A percentile compares a stretch with the other conserved stretches of the same genome.
phyloP scores from a whole-genome alignment of 2,329 filamentous ascomycete species.

The Fusarium coffeatum region DNA sequence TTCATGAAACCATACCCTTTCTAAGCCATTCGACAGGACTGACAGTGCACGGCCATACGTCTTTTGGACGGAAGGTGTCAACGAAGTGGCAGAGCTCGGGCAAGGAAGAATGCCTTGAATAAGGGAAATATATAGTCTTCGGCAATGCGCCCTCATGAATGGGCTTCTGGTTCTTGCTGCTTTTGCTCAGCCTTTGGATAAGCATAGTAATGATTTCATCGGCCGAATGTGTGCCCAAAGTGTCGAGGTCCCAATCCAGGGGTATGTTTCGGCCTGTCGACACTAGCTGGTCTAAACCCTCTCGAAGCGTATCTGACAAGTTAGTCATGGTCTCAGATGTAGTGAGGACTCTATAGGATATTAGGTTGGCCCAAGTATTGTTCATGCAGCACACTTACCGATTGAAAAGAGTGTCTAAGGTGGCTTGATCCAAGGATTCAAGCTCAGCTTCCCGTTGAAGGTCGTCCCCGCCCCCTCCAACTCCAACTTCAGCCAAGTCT shows the following conservation, averaged over 20 bases:
- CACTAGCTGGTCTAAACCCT: conserved; percentile 25
- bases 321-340: conserved; percentile 18
- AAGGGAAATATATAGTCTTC: conserved; percentile 74
- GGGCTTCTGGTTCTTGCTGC: background rate
- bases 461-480: conserved; percentile 83
- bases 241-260: conserved; percentile 41
- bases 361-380: background rate
- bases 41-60: conserved; percentile 86
- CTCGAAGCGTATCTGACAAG: conserved; percentile 19
- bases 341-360: conserved; percentile 30
- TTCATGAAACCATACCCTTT: conserved; percentile 52
- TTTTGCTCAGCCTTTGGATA: conserved; percentile 19
- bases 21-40: conserved; percentile 70
- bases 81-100: conserved; percentile 80
- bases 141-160: conserved; percentile 49
- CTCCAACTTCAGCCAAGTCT: conserved; percentile 77
- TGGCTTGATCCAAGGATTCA: conserved; percentile 65
- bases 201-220: conserved; percentile 22
- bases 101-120: conserved; percentile 90
- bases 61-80: conserved; percentile 73
- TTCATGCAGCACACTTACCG: conserved; percentile 48
- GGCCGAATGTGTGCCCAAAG: conserved; percentile 29
- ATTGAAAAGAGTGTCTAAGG: conserved; percentile 62
- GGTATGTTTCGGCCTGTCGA: conserved; percentile 44
- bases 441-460: conserved; percentile 75